These are phyloP conservation scores for Gonium pectorale DNA, from an alignment of 139 green algal species.

Conservation along the genomic window DNA sequence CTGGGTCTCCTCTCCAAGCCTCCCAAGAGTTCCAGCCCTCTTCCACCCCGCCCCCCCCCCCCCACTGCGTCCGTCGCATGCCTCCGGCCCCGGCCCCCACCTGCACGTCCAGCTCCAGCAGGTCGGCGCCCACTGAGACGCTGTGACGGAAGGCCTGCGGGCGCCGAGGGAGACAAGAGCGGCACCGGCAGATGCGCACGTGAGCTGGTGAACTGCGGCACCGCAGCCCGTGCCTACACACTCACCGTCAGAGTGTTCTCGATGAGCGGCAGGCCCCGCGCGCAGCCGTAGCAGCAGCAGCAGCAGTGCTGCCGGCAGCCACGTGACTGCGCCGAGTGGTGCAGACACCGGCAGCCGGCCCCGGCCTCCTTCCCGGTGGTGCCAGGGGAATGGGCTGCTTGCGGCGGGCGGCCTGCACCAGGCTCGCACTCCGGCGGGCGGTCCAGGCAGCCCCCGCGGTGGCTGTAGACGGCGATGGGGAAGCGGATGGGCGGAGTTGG, in stretches of 20 bases:
- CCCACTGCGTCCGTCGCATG: background rate
- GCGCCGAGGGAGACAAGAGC: background rate
- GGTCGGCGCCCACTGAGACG: slow-evolving; percentile 6
- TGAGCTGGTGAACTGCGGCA: background rate
- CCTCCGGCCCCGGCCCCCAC: background rate
- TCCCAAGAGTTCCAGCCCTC: no score
- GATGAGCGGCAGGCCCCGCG: background rate
- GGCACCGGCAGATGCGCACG: no score
- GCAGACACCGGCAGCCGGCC: no score
- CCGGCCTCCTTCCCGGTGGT: no score
- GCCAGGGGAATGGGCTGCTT: no score
- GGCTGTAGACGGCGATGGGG: slow-evolving; percentile 34
- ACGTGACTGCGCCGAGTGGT: no score
- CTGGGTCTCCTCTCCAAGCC: no score
- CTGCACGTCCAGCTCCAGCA: slow-evolving; percentile 45
- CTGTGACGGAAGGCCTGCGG: slow-evolving; percentile 34
- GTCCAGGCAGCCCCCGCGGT: slow-evolving; percentile 35
- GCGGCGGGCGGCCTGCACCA: no score
- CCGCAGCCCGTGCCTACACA: background rate
- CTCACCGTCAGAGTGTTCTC: slow-evolving; percentile 40
- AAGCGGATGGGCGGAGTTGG: slow-evolving; percentile 7
- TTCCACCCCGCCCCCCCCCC: no score
- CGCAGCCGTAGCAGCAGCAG: slow-evolving; percentile 21
- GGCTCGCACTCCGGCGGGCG: background rate
- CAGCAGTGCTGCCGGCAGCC: no score